A percentile compares a stretch with the other conserved stretches of the same genome.
These are phyloP conservation scores for Rhodocollybia butyracea DNA, from an alignment of 768 basidiomycete genomes.

Conservation along the genomic window DNA sequence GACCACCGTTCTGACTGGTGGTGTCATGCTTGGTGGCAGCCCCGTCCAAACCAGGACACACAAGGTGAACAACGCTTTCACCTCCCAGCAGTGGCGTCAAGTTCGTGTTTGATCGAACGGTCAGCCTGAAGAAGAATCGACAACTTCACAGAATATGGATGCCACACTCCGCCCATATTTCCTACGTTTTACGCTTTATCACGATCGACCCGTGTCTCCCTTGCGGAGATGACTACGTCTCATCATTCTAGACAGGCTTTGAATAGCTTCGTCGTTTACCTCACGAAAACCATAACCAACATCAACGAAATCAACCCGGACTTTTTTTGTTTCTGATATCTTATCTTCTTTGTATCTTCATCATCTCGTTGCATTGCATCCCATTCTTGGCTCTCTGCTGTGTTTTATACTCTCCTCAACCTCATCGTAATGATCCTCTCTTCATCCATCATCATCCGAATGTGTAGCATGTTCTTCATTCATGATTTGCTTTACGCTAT, in stretches of 20 bases:
- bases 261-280: not conserved
- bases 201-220: conserved; percentile 5
- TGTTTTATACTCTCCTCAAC: conserved; percentile 3
- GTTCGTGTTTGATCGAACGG: conserved; percentile 38
- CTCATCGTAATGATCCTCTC: conserved; percentile 3
- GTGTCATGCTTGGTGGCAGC: conserved; percentile 76
- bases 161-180: not conserved
- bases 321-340: conserved; percentile 1
- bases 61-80: conserved; percentile 5
- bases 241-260: not conserved
- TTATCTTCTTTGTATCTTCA: conserved; percentile 11
- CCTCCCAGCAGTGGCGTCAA: conserved; percentile 45
- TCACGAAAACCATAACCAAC: not conserved
- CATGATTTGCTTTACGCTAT: not conserved
- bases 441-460: not conserved
- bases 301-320: not conserved
- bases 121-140: conserved; percentile 4
- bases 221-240: not conserved
- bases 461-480: conserved; percentile 7
- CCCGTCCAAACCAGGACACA: conserved; percentile 32
- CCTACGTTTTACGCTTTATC: not conserved
- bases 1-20: conserved; percentile 84
- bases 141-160: conserved; percentile 1
- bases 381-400: not conserved
- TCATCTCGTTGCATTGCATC: conserved; percentile 1